Base-by-base conservation (phyloP, 768 basidiomycete genomes). In the Leccinum imitatum region DNA sequence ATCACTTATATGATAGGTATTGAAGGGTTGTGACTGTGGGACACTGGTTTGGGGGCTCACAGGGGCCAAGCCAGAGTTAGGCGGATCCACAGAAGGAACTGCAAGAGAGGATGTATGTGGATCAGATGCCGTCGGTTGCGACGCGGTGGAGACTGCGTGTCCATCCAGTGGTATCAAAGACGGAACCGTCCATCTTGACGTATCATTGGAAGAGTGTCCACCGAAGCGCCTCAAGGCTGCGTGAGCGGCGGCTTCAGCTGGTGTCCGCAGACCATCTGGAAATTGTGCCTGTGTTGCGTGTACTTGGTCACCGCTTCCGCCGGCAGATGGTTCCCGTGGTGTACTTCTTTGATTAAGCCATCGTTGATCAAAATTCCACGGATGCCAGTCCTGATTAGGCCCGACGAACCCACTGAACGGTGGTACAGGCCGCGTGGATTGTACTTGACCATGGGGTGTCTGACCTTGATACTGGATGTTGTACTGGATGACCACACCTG, bases 331-430 rank as follows among this genome's bases (percentile, higher is more conserved):
- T 46, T 65, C 70, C 27, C 50, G 65, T 44, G 41, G 39, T 33
- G 41, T 39, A 17, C 31, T 41, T 44, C 67, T 54, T 31, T 57
- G 67, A 54, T 67, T 61, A 27, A 72, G 65, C 67, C 69, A 72
- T 48, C 71, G 75, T 7, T 66, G 75, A 54, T 76, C 76, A 33
- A 72, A 69, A 46, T 80, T 81, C 87, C 87, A 90, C 23, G 79
- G 81, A 58, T 84, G 84, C 85, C 87, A 89, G n/a, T 73, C 79
- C 19, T 82, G 84, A 37, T 80, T 82, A 9, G 87, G 87, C 9
- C 86, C 87, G 41, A 79, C 77, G 64, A 90, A 89, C 13, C 89
- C 87, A 59, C 77, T 66, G 62, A 84, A 86, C 31, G 78, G 79
- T 1, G 87, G 88, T 5, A 83, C 73, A 4, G 79, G 79, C 48